A percentile compares a stretch with the other conserved stretches of the same genome.
phyloP scores from a whole-genome alignment of 352 stramenopile genomes.

The Phytopythium delawarense region DNA sequence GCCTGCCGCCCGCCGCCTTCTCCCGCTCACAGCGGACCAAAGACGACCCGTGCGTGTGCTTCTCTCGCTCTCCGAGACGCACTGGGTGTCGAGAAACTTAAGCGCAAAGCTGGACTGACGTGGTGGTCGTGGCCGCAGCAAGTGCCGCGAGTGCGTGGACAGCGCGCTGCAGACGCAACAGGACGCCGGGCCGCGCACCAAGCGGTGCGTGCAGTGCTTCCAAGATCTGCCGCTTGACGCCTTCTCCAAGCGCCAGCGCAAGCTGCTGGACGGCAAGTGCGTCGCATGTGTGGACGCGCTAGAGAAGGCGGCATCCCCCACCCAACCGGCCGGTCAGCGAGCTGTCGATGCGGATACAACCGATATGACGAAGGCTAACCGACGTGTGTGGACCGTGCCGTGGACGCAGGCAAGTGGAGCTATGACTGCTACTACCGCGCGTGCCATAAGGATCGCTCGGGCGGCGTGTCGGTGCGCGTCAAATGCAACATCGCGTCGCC shows the following conservation, averaged over 20 bases:
- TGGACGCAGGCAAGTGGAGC: constrained; percentile 43
- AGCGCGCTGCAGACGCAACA: constrained; percentile 17
- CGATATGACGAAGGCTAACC: neutral
- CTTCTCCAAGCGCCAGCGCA: constrained; percentile 73
- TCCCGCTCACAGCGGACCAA: constrained; percentile 53
- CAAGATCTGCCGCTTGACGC: constrained; percentile 45
- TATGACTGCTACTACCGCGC: constrained; percentile 66
- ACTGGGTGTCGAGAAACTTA: neutral
- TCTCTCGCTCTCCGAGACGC: neutral
- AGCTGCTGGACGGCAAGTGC: constrained; percentile 65
- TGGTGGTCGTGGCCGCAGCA: constrained; percentile 23
- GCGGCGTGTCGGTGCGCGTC: constrained; percentile 57
- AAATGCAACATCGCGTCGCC: constrained; percentile 71
- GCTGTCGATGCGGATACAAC: no score
- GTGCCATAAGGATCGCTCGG: constrained; percentile 61
- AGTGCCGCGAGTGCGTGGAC: constrained; percentile 55
- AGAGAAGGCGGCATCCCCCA: constrained; percentile 25
- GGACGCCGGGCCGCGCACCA: constrained; percentile 27
- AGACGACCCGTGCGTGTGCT: constrained; percentile 31
- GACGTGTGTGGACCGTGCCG: neutral
- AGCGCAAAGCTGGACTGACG: neutral
- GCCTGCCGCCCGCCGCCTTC: constrained; percentile 20
- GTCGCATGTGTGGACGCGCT: constrained; percentile 46
- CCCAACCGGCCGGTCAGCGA: constrained; percentile 17
- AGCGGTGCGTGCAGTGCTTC: constrained; percentile 76